These are phyloP conservation scores for Yarrowia divulgata DNA, from an alignment of 805 yeast species.

Conservation along the genomic window DNA sequence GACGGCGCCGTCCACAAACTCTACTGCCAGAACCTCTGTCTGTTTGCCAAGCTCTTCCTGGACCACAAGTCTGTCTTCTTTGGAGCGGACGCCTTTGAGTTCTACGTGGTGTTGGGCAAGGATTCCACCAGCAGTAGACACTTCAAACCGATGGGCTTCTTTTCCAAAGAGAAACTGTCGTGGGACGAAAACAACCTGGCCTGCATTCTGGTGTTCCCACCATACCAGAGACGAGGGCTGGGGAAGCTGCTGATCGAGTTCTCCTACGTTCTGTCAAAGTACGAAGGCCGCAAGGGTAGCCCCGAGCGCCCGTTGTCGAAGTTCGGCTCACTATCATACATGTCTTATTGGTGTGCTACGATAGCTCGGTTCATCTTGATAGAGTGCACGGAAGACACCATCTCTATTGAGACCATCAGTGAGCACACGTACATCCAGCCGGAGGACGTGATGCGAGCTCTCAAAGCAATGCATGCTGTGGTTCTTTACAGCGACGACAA, in stretches of 20 bases:
- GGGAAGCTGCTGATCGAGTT: constrained; percentile 85
- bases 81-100: constrained; percentile 78
- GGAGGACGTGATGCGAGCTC: constrained; percentile 49
- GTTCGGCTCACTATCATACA: constrained; percentile 76
- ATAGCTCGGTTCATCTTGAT: constrained; percentile 50
- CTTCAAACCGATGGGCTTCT: constrained; percentile 81
- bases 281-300: constrained; percentile 72
- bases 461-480: constrained; percentile 48
- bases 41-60: constrained; percentile 85
- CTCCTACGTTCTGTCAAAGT: constrained; percentile 75
- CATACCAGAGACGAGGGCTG: constrained; percentile 78
- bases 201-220: constrained; percentile 90
- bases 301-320: constrained; percentile 92
- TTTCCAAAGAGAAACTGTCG: constrained; percentile 83
- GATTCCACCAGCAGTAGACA: not conserved
- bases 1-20: constrained; percentile 64
- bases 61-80: constrained; percentile 90
- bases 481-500: constrained; percentile 29
- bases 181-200: constrained; percentile 84
- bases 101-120: constrained; percentile 60
- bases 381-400: constrained; percentile 24
- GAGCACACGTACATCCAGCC: constrained; percentile 50
- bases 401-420: constrained; percentile 47
- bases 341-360: constrained; percentile 74
- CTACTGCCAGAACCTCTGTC: constrained; percentile 81